Evolutionary conservation across 2,329 filamentous ascomycete genomes (phyloP).

Genomic region (Fusarium foetens): DNA sequence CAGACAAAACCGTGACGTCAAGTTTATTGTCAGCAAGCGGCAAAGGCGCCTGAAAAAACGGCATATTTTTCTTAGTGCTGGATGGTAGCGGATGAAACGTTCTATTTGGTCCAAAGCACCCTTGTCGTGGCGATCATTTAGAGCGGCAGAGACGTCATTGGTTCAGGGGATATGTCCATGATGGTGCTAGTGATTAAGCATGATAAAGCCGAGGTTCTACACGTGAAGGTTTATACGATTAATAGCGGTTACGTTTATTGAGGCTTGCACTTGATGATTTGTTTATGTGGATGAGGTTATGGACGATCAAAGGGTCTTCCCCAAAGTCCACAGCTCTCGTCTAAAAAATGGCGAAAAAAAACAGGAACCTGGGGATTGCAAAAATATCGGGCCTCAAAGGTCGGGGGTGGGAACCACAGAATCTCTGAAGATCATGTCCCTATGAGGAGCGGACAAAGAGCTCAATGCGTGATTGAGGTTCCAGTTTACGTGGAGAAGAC

Average conservation of each 20-base stretch:
- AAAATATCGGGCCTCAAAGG: constrained; percentile 8
- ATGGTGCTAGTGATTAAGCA: neutral
- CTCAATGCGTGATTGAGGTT: constrained; percentile 7
- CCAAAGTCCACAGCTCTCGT: neutral
- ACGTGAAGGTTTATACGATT: neutral
- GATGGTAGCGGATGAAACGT: constrained; percentile 17
- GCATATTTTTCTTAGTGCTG: neutral
- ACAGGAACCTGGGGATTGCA: constrained; percentile 22
- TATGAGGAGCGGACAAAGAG: constrained; percentile 8
- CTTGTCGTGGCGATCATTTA: constrained; percentile 10
- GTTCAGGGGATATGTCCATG: neutral
- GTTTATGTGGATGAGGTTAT: neutral
- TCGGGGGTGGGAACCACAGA: neutral
- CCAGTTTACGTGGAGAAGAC: constrained; percentile 2
- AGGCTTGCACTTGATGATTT: too few relatives aligned
- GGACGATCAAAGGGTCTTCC: constrained; percentile 1
- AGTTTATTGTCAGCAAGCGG: neutral
- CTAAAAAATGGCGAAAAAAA: constrained; percentile 20
- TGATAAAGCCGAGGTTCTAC: neutral
- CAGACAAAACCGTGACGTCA: constrained; percentile 29
- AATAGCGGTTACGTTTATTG: neutral
- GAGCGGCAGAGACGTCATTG: constrained; percentile 26
- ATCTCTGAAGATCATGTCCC: constrained; percentile 22
- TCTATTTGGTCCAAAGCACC: neutral
- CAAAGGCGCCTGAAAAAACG: constrained; percentile 19